Base-by-base conservation (phyloP, 1,284 basidiomycete genomes). In the Polyporus tsugae region DNA sequence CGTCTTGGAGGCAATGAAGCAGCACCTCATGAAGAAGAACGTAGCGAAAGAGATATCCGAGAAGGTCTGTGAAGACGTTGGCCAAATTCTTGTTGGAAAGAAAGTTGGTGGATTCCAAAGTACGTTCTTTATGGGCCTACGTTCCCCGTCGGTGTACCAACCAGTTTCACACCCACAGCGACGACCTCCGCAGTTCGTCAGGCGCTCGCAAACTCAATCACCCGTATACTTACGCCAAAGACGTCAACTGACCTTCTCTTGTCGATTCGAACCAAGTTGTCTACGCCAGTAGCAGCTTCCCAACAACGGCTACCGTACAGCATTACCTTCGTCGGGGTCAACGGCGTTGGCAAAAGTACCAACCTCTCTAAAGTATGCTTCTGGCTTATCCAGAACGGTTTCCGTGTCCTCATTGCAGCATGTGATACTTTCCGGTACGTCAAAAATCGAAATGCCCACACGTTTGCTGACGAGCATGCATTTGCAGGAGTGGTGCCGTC, bases 351-450 rank as follows among this genome's bases (percentile, higher is more conserved):
- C 63, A 99, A 99, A 84, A 98, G 96, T 74, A 99, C 98, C 5
- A 99, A 99, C 79, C 82, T 99, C 36, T 95, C 94, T 63, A 99
- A 99, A 83, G 97, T 99, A 61, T 97, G 96, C 81, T 99, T 99
- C 83, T 99, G 98, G 98, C 86, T 99, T 25, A 91, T 99, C 60
- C 97, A 99, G 82, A 99, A 99, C 77, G 92, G 93, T 10, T 81
- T 97, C 53, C 87, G 93, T 38, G 97, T 99, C 25, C 86, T 99
- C 72, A 99, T 99, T 75, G 98, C 98, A 35, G 98, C 98, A 13
- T 99, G 98, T 78, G 98, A 99, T 80, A 99, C 98, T 4, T 99
- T 99, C 85, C 86, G 97, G 87, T 90, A 70, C 63, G 85, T 82
- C 10, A 10, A 57, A 64, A 58, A 60, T 29, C 41, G 44, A 52